Percentiles rank a stretch among this genome's conserved stretches.
phyloP scores from a whole-genome alignment of 129 eudicot genomes.

The Flaveria ramosissima region DNA sequence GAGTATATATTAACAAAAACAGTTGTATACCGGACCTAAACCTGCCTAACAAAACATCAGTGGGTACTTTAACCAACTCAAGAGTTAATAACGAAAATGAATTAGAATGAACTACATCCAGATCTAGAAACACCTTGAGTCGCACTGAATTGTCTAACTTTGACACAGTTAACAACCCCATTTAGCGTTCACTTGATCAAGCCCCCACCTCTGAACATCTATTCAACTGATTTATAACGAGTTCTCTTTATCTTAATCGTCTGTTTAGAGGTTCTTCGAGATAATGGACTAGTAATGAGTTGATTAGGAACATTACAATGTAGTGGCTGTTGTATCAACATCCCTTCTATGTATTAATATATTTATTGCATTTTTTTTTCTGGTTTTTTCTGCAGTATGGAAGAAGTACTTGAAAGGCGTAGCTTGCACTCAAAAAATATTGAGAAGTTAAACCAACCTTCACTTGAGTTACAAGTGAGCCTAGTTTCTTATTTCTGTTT shows the following conservation, averaged over 20 bases:
- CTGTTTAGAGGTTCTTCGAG: slow-evolving; percentile 1
- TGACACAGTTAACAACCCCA: too few relatives aligned
- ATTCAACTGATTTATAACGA: background rate
- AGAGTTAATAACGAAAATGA: background rate
- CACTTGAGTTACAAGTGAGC: slow-evolving; percentile 82
- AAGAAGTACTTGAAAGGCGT: slow-evolving; percentile 76
- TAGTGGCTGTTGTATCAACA: background rate
- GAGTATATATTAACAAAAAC: background rate
- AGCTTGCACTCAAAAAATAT: slow-evolving; percentile 80
- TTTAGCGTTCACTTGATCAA: background rate
- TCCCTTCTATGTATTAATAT: background rate
- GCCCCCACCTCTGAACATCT: background rate
- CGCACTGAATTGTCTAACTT: background rate
- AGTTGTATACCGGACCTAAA: background rate
- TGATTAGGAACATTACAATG: background rate
- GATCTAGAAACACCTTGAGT: background rate
- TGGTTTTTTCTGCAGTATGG: slow-evolving; percentile 50
- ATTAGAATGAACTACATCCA: background rate
- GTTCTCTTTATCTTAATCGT: slow-evolving; percentile 15
- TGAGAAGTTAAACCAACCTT: slow-evolving; percentile 72
- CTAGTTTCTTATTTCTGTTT: background rate
- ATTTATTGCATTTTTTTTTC: background rate
- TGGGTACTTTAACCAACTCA: background rate
- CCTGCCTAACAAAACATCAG: background rate
- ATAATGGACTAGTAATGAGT: background rate